These are phyloP conservation scores for Fraxinus angustifolia DNA, from an alignment of 305 asterid genomes.

Conservation along the genomic window DNA sequence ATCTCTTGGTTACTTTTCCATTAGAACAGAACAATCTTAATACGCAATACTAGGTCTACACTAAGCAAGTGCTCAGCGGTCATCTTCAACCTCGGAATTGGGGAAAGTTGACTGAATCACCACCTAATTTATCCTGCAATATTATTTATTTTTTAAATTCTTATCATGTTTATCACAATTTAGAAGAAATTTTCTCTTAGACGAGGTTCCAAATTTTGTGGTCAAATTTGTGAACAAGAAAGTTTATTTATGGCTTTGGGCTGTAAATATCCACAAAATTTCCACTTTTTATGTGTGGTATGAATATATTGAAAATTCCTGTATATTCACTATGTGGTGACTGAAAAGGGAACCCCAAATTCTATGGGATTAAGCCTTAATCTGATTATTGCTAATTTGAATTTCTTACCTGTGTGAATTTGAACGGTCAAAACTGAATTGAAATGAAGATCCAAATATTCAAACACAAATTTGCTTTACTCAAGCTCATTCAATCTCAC, in stretches of 20 bases:
- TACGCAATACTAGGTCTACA: neutral
- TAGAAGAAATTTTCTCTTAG: neutral
- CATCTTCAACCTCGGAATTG: neutral
- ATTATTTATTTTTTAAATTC: neutral
- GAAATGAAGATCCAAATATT: neutral
- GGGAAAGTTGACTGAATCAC: neutral
- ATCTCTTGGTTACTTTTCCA: neutral
- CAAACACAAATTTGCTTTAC: neutral
- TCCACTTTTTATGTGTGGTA: neutral
- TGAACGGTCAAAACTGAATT: neutral
- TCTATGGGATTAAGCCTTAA: neutral
- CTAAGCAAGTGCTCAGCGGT: neutral
- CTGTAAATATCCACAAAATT: neutral
- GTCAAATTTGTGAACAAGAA: neutral
- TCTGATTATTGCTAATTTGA: neutral
- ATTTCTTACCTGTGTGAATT: neutral
- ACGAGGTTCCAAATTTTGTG: neutral
- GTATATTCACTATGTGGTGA: neutral
- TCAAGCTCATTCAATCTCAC: neutral
- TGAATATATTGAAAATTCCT: neutral
- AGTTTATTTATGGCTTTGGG: neutral
- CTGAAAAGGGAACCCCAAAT: neutral
- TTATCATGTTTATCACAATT: neutral
- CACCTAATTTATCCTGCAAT: neutral
- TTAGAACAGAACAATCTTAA: neutral